phyloP scores from a whole-genome alignment of 768 basidiomycete genomes.

The Tulasnella sp. region DNA sequence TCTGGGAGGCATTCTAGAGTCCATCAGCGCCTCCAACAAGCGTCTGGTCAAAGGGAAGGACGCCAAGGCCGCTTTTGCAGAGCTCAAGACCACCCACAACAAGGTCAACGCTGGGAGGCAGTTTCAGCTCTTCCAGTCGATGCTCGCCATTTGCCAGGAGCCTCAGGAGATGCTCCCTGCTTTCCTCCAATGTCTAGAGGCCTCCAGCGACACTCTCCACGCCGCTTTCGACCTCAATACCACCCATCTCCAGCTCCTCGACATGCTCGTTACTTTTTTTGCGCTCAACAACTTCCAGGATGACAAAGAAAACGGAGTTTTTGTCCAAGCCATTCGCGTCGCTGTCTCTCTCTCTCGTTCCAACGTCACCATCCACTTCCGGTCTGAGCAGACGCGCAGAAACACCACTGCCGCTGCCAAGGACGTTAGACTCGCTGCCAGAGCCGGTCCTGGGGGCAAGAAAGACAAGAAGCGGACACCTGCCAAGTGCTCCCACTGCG shows the following conservation, averaged over 20 bases:
- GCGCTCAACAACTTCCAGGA: neutral
- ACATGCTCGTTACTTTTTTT: neutral
- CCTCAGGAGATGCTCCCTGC: neutral
- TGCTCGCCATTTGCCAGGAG: neutral
- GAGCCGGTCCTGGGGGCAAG: neutral
- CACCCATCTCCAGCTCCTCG: neutral
- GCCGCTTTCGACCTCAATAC: no score
- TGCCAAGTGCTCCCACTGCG: neutral
- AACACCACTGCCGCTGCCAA: neutral
- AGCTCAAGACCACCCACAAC: neutral
- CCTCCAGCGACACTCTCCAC: no score
- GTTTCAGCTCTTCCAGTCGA: neutral
- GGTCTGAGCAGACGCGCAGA: neutral
- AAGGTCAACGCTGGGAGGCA: neutral
- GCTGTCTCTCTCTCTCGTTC: neutral
- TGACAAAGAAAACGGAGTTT: neutral
- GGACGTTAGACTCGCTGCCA: neutral
- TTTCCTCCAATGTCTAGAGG: no score
- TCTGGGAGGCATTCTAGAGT: neutral
- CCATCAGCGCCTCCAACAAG: neutral
- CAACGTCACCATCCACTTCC: neutral
- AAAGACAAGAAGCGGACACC: neutral
- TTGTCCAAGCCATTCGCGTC: neutral
- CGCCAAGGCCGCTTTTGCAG: neutral
- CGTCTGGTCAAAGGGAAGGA: neutral